A percentile compares a stretch with the other conserved stretches of the same genome.
phyloP scores from a whole-genome alignment of 2,329 filamentous ascomycete species.

The Aspergillus sp. region DNA sequence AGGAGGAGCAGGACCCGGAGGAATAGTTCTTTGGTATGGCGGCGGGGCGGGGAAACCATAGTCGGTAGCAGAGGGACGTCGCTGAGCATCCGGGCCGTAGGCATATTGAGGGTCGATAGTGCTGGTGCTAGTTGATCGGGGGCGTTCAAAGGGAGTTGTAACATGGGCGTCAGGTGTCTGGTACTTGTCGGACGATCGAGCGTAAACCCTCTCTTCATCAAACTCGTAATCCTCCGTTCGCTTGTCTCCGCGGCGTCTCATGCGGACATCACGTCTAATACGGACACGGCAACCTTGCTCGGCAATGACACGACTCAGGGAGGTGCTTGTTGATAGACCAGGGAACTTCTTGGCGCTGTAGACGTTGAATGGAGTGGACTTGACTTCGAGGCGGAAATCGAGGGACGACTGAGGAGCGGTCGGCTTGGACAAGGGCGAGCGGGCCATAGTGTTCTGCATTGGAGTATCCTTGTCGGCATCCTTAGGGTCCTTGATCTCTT shows the following conservation, averaged over 20 bases:
- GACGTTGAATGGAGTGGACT: slow-evolving; percentile 80
- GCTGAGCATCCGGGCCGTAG: slow-evolving; percentile 38
- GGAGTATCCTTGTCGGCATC: slow-evolving; percentile 62
- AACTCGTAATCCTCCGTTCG: slow-evolving; percentile 64
- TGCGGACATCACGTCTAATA: slow-evolving; percentile 88
- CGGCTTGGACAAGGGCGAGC: slow-evolving; percentile 30
- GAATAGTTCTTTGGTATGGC: slow-evolving; percentile 29
- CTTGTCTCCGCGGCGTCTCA: slow-evolving; percentile 78
- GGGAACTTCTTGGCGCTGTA: slow-evolving; percentile 99
- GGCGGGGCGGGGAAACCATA: slow-evolving; percentile 30
- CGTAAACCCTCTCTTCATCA: slow-evolving; percentile 49
- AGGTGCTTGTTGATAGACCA: slow-evolving; percentile 82
- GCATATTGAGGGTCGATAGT: slow-evolving; percentile 45
- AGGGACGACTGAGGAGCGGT: slow-evolving; percentile 55
- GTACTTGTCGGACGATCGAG: slow-evolving; percentile 43
- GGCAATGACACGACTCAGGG: slow-evolving; percentile 81
- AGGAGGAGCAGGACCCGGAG: slow-evolving; percentile 35
- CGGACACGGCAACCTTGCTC: slow-evolving; percentile 96
- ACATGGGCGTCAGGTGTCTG: slow-evolving; percentile 47
- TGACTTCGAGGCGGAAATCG: slow-evolving; percentile 83
- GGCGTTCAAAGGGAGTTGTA: slow-evolving; percentile 46
- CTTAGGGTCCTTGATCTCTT: slow-evolving; percentile 81
- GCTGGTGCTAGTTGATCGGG: slow-evolving; percentile 58
- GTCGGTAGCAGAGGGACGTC: slow-evolving; percentile 48
- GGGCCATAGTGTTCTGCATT: slow-evolving; percentile 29